These are phyloP conservation scores for Tardiomyces depauwii DNA, from an alignment of 1,139 yeast species.

Conservation along the genomic window DNA sequence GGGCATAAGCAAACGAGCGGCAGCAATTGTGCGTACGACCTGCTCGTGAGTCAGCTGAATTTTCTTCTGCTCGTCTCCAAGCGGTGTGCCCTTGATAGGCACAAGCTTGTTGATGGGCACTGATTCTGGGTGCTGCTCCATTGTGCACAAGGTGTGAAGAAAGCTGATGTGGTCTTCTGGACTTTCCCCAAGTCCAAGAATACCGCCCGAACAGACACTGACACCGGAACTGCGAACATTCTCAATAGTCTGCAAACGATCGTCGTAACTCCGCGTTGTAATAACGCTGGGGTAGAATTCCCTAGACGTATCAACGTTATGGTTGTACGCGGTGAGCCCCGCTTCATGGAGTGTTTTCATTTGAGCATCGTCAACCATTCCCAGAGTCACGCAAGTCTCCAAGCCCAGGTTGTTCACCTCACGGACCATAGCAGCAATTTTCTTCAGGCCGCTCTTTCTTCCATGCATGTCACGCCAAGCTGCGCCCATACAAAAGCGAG, in stretches of 20 bases:
- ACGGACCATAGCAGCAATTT: constrained; percentile 54
- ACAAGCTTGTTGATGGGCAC: constrained; percentile 71
- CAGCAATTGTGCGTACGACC: constrained; percentile 58
- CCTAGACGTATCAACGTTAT: constrained; percentile 69
- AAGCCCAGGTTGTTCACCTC: constrained; percentile 54
- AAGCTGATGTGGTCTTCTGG: constrained; percentile 61
- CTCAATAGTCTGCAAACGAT: constrained; percentile 51
- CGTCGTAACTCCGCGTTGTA: constrained; percentile 60
- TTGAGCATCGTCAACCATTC: constrained; percentile 60
- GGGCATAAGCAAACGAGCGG: constrained; percentile 71
- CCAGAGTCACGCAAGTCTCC: constrained; percentile 74
- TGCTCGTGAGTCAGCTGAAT: constrained; percentile 46
- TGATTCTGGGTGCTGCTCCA: constrained; percentile 66
- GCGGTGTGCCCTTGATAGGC: constrained; percentile 73
- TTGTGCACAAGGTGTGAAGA: constrained; percentile 52
- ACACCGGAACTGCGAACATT: constrained; percentile 58
- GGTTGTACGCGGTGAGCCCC: constrained; percentile 74
- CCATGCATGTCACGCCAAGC: constrained; percentile 87
- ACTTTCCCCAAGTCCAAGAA: constrained; percentile 68
- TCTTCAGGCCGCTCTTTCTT: constrained; percentile 53
- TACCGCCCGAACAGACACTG: constrained; percentile 71
- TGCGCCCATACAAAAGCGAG: constrained; percentile 79
- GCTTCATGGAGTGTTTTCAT: constrained; percentile 48
- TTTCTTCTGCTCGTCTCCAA: constrained; percentile 41
- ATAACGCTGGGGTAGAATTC: constrained; percentile 66